Percentiles rank a stretch among this genome's conserved stretches.
Evolutionary conservation across 768 basidiomycete genomes (phyloP).

Genomic region (Pilatotrama ljubarskyi): DNA sequence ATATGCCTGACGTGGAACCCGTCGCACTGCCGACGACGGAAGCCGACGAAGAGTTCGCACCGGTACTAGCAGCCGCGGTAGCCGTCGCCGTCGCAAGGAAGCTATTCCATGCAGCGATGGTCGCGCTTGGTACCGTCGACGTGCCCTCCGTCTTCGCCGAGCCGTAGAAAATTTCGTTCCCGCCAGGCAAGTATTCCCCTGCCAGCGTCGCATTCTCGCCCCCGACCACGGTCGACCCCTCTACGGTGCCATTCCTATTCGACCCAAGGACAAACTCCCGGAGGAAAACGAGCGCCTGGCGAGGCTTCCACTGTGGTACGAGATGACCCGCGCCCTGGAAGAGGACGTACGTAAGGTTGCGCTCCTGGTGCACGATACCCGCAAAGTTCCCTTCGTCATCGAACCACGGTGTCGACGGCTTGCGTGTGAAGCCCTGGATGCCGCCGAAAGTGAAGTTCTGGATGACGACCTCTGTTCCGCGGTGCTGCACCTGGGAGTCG

Average conservation of each 20-base stretch:
- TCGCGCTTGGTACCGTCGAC: slow-evolving; percentile 29
- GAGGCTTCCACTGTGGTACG: slow-evolving; percentile 38
- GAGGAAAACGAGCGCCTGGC: slow-evolving; percentile 59
- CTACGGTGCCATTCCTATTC: slow-evolving; percentile 58
- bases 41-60: not conserved
- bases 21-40: not conserved
- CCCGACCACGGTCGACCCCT: slow-evolving; percentile 40
- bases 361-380: slow-evolving; percentile 74
- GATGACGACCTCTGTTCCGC: slow-evolving; percentile 46
- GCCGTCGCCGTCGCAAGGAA: slow-evolving; percentile 30
- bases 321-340: slow-evolving; percentile 42
- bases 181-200: slow-evolving; percentile 49
- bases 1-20: not conserved
- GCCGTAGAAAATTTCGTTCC: slow-evolving; percentile 56
- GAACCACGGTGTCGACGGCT: slow-evolving; percentile 68
- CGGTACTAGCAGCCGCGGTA: not conserved
- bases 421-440: slow-evolving; percentile 67
- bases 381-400: slow-evolving; percentile 59
- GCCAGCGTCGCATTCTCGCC: slow-evolving; percentile 52
- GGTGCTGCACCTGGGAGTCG: slow-evolving; percentile 62
- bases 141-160: slow-evolving; percentile 34
- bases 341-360: slow-evolving; percentile 49
- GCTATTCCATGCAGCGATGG: slow-evolving; percentile 33
- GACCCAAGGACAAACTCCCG: slow-evolving; percentile 68
- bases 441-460: slow-evolving; percentile 81